Conservation (phyloP, 495 filamentous ascomycete genomes). For the Evernia prunastri region DNA sequence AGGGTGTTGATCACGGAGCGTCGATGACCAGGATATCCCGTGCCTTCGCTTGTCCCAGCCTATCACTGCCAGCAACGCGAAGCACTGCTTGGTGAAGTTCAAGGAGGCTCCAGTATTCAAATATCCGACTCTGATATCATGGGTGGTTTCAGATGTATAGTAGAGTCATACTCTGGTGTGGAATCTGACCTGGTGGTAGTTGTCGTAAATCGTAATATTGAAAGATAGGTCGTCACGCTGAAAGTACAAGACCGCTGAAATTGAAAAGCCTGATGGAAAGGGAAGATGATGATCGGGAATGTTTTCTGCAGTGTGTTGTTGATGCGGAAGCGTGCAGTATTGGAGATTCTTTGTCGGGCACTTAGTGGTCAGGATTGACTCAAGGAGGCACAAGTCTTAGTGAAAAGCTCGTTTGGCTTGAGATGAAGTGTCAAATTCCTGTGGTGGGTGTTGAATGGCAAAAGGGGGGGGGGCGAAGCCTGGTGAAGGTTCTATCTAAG, state of each 20-base stretch:
- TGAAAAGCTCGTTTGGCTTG: conserved; percentile 21
- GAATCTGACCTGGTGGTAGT: neutral
- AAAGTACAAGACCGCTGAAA: conserved; percentile 21
- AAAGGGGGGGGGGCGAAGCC: neutral
- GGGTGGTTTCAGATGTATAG: neutral
- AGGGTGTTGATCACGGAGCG: neutral
- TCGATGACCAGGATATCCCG: neutral
- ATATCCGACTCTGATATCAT: neutral
- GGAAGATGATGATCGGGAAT: neutral
- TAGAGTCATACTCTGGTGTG: neutral
- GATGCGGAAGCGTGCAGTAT: conserved; percentile 12
- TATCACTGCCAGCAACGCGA: conserved; percentile 6
- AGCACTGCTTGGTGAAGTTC: neutral
- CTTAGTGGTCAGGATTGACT: neutral
- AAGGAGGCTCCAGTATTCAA: neutral
- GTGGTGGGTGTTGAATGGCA: neutral
- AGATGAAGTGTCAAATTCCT: neutral
- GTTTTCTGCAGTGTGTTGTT: conserved; percentile 5
- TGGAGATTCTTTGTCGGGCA: neutral
- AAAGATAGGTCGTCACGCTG: conserved; percentile 23
- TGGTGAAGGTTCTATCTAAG: conserved; percentile 16
- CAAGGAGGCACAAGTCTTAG: conserved; percentile 23
- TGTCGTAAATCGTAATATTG: conserved; percentile 7
- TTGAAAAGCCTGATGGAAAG: conserved; percentile 7
- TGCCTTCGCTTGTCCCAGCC: conserved; percentile 8